phyloP scores from a whole-genome alignment of 768 basidiomycete genomes.

The Xerocomus brunneocitrinus region DNA sequence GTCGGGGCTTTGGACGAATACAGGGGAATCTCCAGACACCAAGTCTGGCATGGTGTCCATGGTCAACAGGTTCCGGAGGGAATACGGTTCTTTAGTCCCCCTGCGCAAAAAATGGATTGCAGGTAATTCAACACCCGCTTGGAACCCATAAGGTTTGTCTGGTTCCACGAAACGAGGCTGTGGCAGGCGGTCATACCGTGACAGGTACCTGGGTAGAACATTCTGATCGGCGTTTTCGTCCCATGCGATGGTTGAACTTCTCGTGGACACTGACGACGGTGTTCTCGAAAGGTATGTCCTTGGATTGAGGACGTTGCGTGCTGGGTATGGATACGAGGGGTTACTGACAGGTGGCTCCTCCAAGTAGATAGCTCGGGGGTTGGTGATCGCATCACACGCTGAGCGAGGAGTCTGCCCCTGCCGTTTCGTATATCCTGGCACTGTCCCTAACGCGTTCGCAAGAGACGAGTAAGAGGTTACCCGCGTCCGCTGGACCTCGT shows the following conservation, averaged over 20 bases:
- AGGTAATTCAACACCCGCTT: constrained; percentile 18
- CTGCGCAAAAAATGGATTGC: constrained; percentile 31
- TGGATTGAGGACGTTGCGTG: constrained; percentile 26
- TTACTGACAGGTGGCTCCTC: constrained; percentile 14
- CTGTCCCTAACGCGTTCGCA: constrained; percentile 19
- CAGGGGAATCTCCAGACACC: constrained; percentile 14
- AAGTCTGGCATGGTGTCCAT: constrained; percentile 25
- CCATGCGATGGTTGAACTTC: not conserved
- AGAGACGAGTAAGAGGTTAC: constrained; percentile 24
- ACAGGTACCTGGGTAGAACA: not conserved
- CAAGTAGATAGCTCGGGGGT: constrained; percentile 16
- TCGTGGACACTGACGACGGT: constrained; percentile 7
- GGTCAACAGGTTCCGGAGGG: constrained; percentile 20
- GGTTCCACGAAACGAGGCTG: constrained; percentile 16
- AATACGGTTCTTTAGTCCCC: constrained; percentile 24
- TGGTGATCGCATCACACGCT: constrained; percentile 4
- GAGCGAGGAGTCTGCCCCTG: constrained; percentile 4
- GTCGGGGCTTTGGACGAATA: constrained; percentile 20
- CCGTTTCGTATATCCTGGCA: constrained; percentile 9
- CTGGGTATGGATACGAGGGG: constrained; percentile 28
- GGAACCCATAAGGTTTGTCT: constrained; percentile 2
- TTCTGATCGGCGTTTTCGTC: constrained; percentile 3
- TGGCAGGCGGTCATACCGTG: constrained; percentile 18
- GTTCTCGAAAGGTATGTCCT: constrained; percentile 12
- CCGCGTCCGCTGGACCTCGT: constrained; percentile 10